Conservation (phyloP, 2,329 filamentous ascomycete genomes). For the Aureobasidium vineae region DNA sequence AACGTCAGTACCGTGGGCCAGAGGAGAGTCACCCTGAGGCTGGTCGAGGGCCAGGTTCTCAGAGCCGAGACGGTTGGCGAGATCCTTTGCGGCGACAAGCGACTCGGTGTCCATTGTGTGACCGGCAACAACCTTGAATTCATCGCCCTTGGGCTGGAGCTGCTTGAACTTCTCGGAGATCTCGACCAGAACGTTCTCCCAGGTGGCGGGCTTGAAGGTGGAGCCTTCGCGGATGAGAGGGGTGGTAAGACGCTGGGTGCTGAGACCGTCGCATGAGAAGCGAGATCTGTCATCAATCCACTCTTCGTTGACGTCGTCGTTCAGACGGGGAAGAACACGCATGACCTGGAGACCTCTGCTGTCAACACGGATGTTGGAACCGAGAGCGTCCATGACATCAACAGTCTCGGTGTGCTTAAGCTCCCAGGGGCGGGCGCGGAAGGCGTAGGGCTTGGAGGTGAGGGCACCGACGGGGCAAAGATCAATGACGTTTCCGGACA, state of each 20-base stretch:
- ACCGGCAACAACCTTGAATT: conserved; percentile 93
- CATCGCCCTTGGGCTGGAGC: conserved; percentile 79
- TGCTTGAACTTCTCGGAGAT: conserved; percentile 77
- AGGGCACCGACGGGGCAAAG: conserved; percentile 96
- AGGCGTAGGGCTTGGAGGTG: conserved; percentile 96
- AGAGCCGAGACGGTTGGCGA: conserved; percentile 93
- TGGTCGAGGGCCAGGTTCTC: conserved; percentile 95
- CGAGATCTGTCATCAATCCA: conserved; percentile 99
- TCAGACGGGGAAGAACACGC: conserved; percentile 86
- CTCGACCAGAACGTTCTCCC: conserved; percentile 92
- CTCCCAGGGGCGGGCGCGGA: conserved; percentile 96
- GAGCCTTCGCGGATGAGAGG: conserved; percentile 84
- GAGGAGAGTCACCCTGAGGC: conserved; percentile 74
- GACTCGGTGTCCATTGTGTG: conserved; percentile 90
- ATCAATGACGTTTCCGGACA: conserved; percentile 97
- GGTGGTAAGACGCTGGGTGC: conserved; percentile 92
- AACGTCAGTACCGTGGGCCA: conserved; percentile 90
- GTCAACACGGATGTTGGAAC: conserved; percentile 93
- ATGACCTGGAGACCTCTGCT: conserved; percentile 93
- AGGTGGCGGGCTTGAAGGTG: conserved; percentile 87
- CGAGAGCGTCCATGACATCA: conserved; percentile 88
- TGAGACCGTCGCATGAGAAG: conserved; percentile 94
- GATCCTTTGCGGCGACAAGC: conserved; percentile 92
- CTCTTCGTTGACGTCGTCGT: conserved; percentile 98
- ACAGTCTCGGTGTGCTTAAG: conserved; percentile 94